These are phyloP conservation scores for Auriscalpium orientale DNA, from an alignment of 768 basidiomycete species.

Conservation along the genomic window DNA sequence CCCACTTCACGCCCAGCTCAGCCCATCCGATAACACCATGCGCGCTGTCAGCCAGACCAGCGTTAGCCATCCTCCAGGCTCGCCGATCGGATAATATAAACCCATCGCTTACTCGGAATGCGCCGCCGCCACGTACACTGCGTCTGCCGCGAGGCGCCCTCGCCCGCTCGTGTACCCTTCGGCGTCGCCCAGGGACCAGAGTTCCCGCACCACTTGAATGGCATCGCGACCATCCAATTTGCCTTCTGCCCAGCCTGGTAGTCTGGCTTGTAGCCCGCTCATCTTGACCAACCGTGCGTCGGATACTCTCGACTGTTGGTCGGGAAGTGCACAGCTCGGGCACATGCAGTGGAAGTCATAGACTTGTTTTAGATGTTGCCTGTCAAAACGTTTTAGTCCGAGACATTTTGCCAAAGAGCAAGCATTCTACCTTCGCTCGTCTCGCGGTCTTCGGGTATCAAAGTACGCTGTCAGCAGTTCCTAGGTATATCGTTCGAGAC, in stretches of 20 bases:
- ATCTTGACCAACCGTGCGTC: conserved; percentile 44
- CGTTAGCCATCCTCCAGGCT: neutral
- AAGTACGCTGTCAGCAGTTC: conserved; percentile 59
- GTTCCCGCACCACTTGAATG: conserved; percentile 36
- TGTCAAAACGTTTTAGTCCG: conserved; percentile 19
- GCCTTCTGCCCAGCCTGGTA: conserved; percentile 42
- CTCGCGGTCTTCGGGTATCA: conserved; percentile 45
- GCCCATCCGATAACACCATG: conserved; percentile 45
- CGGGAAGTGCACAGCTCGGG: conserved; percentile 47
- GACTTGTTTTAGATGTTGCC: conserved; percentile 38
- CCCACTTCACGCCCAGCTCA: conserved; percentile 43
- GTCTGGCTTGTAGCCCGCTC: conserved; percentile 33
- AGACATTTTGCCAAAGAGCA: neutral
- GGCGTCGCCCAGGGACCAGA: conserved; percentile 51
- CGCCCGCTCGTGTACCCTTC: conserved; percentile 65
- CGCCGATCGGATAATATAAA: neutral
- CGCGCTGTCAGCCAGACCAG: conserved; percentile 27
- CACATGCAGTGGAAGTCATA: conserved; percentile 59
- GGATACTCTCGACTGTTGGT: conserved; percentile 39
- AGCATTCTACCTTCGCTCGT: conserved; percentile 40
- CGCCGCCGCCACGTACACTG: conserved; percentile 48
- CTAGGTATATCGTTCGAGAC: conserved; percentile 22
- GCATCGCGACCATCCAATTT: conserved; percentile 43
- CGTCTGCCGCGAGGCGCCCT: conserved; percentile 55
- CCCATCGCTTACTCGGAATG: conserved; percentile 49